phyloP scores from a whole-genome alignment of 2,329 filamentous ascomycete species.

The Metarhizium sp. region DNA sequence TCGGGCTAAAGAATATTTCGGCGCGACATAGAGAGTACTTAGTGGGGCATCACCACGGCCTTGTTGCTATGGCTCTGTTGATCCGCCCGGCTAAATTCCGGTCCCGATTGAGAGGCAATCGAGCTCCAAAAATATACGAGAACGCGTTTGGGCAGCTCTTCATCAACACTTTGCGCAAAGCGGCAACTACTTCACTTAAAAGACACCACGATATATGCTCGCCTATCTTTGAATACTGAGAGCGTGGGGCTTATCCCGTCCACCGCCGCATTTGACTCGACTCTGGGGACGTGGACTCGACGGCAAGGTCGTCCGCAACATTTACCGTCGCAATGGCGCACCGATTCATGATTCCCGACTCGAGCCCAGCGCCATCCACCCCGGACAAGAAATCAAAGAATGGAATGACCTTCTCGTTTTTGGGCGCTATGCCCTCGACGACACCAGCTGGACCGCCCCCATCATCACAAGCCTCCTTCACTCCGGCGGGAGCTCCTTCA shows the following conservation, averaged over 20 bases:
- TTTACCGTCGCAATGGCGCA: conserved; percentile 24
- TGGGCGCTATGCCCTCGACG: conserved; percentile 38
- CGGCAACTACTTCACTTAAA: neutral
- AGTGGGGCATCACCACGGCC: neutral
- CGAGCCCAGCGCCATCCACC: conserved; percentile 39
- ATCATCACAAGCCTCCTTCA: conserved; percentile 45
- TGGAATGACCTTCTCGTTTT: conserved; percentile 26
- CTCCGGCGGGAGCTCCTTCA: conserved; percentile 46
- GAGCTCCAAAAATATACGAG: neutral
- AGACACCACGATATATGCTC: neutral
- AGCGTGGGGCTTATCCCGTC: neutral
- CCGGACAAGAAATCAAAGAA: conserved; percentile 31
- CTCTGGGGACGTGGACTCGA: neutral
- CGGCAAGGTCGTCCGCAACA: conserved; percentile 1
- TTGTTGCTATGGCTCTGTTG: neutral
- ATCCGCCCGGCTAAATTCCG: neutral
- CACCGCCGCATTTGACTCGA: neutral
- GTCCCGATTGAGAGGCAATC: neutral
- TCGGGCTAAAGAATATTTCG: too few species aligned
- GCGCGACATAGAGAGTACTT: neutral
- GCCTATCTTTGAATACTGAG: neutral
- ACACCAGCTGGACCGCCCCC: conserved; percentile 44
- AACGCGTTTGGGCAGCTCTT: neutral
- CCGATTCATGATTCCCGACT: conserved; percentile 33
- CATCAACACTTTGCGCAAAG: neutral